Percentiles rank a stretch among this genome's conserved stretches.
These are phyloP conservation scores for Diplosphaera chodatii DNA, from an alignment of 139 green algal species.

Conservation along the genomic window DNA sequence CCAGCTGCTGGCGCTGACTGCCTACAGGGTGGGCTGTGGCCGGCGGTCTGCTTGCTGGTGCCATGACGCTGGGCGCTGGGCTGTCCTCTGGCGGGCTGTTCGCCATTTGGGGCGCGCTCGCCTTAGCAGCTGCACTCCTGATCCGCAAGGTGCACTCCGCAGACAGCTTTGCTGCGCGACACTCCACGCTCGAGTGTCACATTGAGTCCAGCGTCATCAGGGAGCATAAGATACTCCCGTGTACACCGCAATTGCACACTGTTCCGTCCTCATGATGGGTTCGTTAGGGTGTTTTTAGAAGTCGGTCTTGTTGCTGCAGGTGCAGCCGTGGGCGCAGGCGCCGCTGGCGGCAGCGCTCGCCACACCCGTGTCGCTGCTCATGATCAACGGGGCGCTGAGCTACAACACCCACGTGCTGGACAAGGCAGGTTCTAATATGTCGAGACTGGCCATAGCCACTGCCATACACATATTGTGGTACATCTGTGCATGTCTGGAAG, in stretches of 20 bases:
- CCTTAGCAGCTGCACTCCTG: background rate
- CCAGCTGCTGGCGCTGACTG: no score
- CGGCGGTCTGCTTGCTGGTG: constrained; percentile 9
- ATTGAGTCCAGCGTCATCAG: no score
- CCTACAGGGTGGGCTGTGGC: constrained; percentile 18
- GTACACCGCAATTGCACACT: no score
- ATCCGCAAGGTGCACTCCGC: background rate
- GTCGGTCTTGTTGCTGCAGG: background rate
- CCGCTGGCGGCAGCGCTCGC: background rate
- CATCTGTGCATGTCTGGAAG: no score
- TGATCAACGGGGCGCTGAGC: background rate
- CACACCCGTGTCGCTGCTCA: background rate
- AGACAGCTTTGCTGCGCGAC: background rate
- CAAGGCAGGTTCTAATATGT: background rate
- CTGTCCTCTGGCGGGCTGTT: background rate
- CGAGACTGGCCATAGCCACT: no score
- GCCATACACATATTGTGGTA: no score
- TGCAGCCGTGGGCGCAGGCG: background rate
- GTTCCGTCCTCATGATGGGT: no score
- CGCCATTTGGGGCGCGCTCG: background rate
- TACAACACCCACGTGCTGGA: constrained; percentile 8
- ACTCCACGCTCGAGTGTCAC: no score
- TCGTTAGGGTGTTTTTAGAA: no score
- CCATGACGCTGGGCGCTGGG: background rate
- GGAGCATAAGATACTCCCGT: no score